These are phyloP conservation scores for Saturnispora serradocipensis DNA, from an alignment of 805 yeast species.

Conservation along the genomic window DNA sequence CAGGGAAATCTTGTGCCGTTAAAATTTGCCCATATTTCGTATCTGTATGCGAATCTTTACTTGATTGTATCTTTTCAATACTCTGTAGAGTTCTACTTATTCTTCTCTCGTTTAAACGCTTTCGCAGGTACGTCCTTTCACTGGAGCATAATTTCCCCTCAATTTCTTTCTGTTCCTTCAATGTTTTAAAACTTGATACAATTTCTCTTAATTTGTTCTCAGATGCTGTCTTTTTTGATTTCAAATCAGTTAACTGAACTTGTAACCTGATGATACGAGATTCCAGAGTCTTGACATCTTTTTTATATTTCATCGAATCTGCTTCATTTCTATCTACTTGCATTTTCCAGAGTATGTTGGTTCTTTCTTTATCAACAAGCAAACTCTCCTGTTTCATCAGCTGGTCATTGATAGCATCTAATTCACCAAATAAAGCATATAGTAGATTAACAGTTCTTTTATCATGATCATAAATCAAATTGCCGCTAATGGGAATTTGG, in stretches of 20 bases:
- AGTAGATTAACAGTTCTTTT: not conserved
- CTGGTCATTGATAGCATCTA: not conserved
- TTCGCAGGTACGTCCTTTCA: conserved; percentile 11
- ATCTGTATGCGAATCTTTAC: not conserved
- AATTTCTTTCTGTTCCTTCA: not conserved
- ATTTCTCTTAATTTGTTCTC: conserved; percentile 17
- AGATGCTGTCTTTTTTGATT: conserved; percentile 9
- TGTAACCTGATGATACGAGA: conserved; percentile 15
- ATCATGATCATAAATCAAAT: not conserved
- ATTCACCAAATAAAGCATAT: not conserved
- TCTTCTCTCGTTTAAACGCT: conserved; percentile 5
- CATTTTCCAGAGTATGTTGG: not conserved
- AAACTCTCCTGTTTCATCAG: not conserved
- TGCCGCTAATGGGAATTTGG: not conserved
- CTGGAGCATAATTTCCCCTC: conserved; percentile 13
- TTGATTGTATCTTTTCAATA: not conserved
- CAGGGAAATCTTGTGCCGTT: not conserved
- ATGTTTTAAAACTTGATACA: conserved; percentile 13
- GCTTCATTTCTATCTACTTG: not conserved
- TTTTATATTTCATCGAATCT: not conserved
- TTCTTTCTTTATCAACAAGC: not conserved
- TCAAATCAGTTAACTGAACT: conserved; percentile 9
- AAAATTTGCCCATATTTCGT: not conserved
- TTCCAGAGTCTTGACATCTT: conserved; percentile 9
- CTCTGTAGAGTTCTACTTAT: not conserved